Percentiles rank a stretch among this genome's conserved stretches.
Evolutionary conservation across 768 basidiomycete species (phyloP).

Genomic region (Mycena floridula): DNA sequence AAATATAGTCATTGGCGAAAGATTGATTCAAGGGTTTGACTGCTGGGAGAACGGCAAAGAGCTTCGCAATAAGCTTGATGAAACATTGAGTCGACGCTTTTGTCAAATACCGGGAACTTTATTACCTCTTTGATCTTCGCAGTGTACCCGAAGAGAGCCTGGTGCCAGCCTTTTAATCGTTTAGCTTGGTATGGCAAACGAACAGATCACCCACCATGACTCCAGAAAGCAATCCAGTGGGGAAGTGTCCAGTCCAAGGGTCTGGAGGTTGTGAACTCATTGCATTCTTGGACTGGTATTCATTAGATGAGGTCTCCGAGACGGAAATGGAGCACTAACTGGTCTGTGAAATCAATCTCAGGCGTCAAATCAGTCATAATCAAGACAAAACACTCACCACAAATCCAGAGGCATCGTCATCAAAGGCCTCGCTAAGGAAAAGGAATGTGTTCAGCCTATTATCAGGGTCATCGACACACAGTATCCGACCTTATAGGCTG

Average conservation of each 20-base stretch:
- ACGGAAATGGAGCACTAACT: background rate
- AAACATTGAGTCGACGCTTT: background rate
- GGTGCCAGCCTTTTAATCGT: conserved; percentile 14
- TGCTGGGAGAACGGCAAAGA: conserved; percentile 9
- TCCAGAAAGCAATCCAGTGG: conserved; percentile 28
- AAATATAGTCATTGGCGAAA: conserved; percentile 11
- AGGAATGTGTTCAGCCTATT: too few relatives aligned
- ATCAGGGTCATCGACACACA: too few relatives aligned
- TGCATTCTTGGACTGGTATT: background rate
- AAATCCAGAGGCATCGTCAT: too few relatives aligned
- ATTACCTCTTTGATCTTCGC: conserved; percentile 9
- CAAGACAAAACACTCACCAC: too few relatives aligned
- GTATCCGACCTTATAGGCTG: too few relatives aligned
- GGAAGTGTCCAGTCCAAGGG: conserved; percentile 9
- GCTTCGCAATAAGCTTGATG: conserved; percentile 8
- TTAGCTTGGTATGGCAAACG: background rate
- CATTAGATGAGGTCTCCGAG: background rate
- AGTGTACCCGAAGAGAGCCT: conserved; percentile 10
- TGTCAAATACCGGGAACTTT: conserved; percentile 4
- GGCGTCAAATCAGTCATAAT: too few relatives aligned
- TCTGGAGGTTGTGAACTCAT: background rate
- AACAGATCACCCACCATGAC: conserved; percentile 16
- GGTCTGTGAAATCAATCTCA: too few relatives aligned
- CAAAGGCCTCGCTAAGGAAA: too few relatives aligned
- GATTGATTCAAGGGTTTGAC: conserved; percentile 9